phyloP scores from a whole-genome alignment of 129 eudicot genomes.

The Logfia minima region DNA sequence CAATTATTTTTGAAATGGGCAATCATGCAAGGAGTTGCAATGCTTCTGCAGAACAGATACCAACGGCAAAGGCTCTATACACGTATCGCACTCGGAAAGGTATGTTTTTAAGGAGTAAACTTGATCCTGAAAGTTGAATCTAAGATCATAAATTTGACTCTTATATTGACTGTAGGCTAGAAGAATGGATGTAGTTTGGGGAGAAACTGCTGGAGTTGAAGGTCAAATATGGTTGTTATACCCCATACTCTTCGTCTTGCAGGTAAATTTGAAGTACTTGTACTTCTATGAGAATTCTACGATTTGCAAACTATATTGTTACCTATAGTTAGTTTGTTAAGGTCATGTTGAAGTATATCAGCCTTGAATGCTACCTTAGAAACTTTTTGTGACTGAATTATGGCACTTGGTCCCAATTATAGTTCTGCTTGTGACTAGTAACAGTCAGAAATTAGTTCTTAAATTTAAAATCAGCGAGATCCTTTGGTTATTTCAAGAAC shows the following conservation, averaged over 20 bases:
- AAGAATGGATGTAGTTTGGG: constrained; percentile 99
- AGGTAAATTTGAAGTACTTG: constrained; percentile 44
- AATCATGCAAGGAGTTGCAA: constrained; percentile 96
- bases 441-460: not conserved
- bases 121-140: not conserved
- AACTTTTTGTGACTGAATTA: not conserved
- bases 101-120: constrained; percentile 7
- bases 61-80: constrained; percentile 95
- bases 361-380: not conserved
- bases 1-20: constrained; percentile 85
- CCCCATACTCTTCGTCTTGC: constrained; percentile 79
- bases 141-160: not conserved
- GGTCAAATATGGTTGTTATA: constrained; percentile 80
- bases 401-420: not conserved
- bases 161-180: constrained; percentile 61
- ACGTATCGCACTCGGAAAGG: constrained; percentile 96
- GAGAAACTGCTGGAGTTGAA: constrained; percentile 95
- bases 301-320: not conserved
- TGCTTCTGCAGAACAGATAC: constrained; percentile 91
- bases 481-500: not conserved
- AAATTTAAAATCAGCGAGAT: not conserved
- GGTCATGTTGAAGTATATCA: not conserved
- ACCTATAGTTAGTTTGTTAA: not conserved
- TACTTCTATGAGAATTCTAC: not conserved
- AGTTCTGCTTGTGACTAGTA: not conserved